phyloP scores from a whole-genome alignment of 345 rosid species.

The Salix dunnii region DNA sequence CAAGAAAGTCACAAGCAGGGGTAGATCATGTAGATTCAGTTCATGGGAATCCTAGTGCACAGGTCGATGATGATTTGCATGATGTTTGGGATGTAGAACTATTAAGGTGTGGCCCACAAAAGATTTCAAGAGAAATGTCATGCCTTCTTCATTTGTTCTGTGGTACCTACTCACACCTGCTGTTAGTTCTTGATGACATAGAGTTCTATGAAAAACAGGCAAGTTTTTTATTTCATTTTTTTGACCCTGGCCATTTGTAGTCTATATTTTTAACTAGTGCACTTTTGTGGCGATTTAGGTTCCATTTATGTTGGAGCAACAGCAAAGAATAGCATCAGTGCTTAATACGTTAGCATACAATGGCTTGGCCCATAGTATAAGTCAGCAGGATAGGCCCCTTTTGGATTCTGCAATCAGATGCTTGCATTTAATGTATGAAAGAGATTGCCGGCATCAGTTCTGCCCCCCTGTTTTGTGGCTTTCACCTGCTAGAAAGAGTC shows the following conservation, averaged over 20 bases:
- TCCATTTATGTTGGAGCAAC: constrained; percentile 80
- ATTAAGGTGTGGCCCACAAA: constrained; percentile 66
- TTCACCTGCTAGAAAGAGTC: constrained; percentile 75
- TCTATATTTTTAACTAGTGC: constrained; percentile 17
- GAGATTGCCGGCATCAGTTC: constrained; percentile 89
- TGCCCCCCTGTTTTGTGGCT: constrained; percentile 88
- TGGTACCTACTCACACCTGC: constrained; percentile 83
- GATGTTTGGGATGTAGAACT: constrained; percentile 72
- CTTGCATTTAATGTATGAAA: constrained; percentile 88
- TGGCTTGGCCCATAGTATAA: constrained; percentile 49
- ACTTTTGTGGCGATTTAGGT: constrained; percentile 46
- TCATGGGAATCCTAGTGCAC: constrained; percentile 37
- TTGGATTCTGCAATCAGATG: constrained; percentile 87
- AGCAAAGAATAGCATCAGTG: constrained; percentile 66
- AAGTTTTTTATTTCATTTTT: constrained; percentile 7
- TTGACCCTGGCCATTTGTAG: neutral
- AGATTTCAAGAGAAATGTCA: constrained; percentile 62
- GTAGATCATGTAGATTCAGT: constrained; percentile 26
- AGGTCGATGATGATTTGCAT: constrained; percentile 37
- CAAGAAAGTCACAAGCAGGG: constrained; percentile 63
- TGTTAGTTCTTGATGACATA: constrained; percentile 94
- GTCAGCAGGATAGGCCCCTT: constrained; percentile 54
- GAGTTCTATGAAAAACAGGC: constrained; percentile 98
- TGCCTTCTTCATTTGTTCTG: constrained; percentile 86
- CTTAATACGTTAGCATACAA: constrained; percentile 89